phyloP scores from a whole-genome alignment of 108 stramenopile species.

The Pseudonitzschia delicatissima region DNA sequence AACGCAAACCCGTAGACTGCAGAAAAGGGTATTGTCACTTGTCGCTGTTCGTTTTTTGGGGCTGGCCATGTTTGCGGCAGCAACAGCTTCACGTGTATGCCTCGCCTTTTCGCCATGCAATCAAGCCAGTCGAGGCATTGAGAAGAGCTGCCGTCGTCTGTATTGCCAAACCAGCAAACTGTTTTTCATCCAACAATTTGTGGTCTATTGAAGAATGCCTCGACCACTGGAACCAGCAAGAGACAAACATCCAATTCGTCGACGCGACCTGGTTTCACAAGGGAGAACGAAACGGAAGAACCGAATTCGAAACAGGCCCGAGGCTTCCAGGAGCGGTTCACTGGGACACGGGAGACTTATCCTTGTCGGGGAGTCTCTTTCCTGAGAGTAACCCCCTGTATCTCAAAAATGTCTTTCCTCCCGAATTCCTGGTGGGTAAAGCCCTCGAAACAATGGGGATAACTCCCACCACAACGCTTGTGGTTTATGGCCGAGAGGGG shows the following conservation, averaged over 20 bases:
- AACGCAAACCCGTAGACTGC: too few relatives aligned
- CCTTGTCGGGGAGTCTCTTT: constrained; percentile 19
- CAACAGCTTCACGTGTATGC: too few relatives aligned
- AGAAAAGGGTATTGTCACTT: too few relatives aligned
- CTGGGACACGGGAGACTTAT: constrained; percentile 71
- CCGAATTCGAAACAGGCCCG: constrained; percentile 51
- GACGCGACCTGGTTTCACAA: constrained; percentile 56
- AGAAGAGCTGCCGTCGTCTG: too few relatives aligned
- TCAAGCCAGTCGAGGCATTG: too few relatives aligned
- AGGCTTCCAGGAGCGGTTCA: constrained; percentile 56
- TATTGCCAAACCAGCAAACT: too few relatives aligned
- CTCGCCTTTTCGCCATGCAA: too few relatives aligned
- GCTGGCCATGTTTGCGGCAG: too few relatives aligned
- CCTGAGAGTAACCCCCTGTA: constrained; percentile 26
- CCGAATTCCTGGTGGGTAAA: constrained; percentile 36
- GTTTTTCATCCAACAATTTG: constrained; percentile 22
- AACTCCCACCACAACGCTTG: constrained; percentile 30
- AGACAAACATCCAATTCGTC: constrained; percentile 26
- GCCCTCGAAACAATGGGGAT: constrained; percentile 54
- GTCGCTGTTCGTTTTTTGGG: too few relatives aligned
- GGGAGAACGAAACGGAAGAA: constrained; percentile 29
- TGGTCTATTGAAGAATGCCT: constrained; percentile 30
- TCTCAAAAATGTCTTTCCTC: constrained; percentile 28
- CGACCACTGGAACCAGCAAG: not conserved
- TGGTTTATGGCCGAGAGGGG: constrained; percentile 54